Evolutionary conservation across 2,329 filamentous ascomycete species (phyloP).

Genomic region (Aureobasidium sp.): DNA sequence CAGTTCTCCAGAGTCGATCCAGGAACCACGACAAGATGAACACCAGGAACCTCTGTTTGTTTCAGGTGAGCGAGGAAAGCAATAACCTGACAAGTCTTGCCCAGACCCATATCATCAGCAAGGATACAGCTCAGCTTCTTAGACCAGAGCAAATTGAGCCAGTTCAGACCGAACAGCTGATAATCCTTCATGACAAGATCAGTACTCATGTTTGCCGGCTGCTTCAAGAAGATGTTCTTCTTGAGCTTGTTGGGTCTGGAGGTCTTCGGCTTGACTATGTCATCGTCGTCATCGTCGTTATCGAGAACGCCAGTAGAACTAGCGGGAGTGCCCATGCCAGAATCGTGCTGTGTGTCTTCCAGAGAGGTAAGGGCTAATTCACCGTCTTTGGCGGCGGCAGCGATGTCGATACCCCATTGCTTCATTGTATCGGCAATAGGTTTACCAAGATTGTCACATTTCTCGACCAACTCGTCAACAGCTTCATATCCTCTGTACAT

Average conservation of each 20-base stretch:
- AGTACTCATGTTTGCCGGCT: constrained; percentile 71
- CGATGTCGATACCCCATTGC: constrained; percentile 61
- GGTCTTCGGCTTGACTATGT: constrained; percentile 33
- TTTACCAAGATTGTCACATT: constrained; percentile 67
- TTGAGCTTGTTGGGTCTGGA: constrained; percentile 25
- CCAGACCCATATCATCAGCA: constrained; percentile 91
- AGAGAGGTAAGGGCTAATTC: constrained; percentile 56
- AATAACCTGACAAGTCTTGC: constrained; percentile 96
- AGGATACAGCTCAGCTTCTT: constrained; percentile 80
- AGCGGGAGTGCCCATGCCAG: constrained; percentile 58
- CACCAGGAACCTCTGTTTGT: constrained; percentile 60
- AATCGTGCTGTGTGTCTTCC: constrained; percentile 48
- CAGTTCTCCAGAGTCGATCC: constrained; percentile 94
- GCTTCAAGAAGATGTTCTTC: constrained; percentile 46
- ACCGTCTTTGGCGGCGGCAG: constrained; percentile 51
- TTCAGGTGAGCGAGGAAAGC: constrained; percentile 80
- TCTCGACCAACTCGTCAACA: constrained; percentile 71
- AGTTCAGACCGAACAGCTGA: constrained; percentile 90
- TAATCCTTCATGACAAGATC: constrained; percentile 82
- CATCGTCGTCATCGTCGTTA: constrained; percentile 25
- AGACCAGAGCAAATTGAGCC: constrained; percentile 78
- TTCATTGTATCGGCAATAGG: constrained; percentile 59
- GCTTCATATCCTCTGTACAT: constrained; percentile 76
- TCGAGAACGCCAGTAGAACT: constrained; percentile 30
- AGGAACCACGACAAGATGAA: constrained; percentile 80